Evolutionary conservation across 1,284 basidiomycete genomes (phyloP).

Genomic region (Apiotrichum gracile): DNA sequence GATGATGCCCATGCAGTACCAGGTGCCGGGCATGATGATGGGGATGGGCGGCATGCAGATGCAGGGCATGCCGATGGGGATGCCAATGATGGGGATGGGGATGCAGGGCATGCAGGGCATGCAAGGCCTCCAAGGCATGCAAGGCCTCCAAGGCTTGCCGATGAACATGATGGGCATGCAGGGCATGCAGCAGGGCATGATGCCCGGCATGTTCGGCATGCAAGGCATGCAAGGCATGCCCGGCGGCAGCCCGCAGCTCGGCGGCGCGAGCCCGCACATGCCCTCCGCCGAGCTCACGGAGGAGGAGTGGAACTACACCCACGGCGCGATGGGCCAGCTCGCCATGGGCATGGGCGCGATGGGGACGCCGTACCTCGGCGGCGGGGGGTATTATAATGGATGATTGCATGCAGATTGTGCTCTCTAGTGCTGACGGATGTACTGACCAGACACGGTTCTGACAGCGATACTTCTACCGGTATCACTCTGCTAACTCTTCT

Average conservation of each 20-base stretch:
- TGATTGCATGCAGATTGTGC: background rate
- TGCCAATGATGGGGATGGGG: background rate
- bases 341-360: slow-evolving; percentile 5
- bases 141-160: slow-evolving; percentile 3
- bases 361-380: slow-evolving; percentile 4
- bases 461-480: too few relatives aligned
- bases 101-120: slow-evolving; percentile 3
- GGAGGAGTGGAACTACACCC: slow-evolving; percentile 1
- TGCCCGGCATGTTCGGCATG: background rate
- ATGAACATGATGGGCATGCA: slow-evolving; percentile 5
- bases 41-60: slow-evolving; percentile 11
- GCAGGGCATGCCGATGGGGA: slow-evolving; percentile 12
- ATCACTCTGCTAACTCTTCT: too few relatives aligned
- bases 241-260: background rate
- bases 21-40: background rate
- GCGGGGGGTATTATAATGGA: background rate
- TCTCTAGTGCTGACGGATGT: background rate
- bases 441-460: background rate
- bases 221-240: background rate
- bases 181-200: background rate
- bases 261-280: background rate
- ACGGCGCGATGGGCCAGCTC: slow-evolving; percentile 6
- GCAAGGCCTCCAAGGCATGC: slow-evolving; percentile 7
- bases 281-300: background rate
- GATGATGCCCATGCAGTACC: background rate